Base-by-base conservation (phyloP, 352 stramenopile species). In the Phytophthora hibernalis region DNA sequence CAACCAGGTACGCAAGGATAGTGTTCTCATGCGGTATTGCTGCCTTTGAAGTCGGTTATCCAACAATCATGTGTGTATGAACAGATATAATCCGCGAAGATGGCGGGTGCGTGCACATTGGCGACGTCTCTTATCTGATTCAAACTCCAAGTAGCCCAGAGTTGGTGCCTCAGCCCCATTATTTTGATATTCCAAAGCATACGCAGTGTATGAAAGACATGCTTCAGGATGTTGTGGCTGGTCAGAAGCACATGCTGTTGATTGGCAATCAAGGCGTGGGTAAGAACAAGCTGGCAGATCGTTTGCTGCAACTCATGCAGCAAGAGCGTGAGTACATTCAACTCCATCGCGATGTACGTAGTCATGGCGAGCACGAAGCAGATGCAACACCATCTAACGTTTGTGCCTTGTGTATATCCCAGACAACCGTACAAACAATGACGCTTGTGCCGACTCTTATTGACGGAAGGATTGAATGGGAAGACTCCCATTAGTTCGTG, bases 321-420 rank as follows among this genome's bases (percentile, higher is more conserved):
- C 93, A 92, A 58, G 96, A 99, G 61, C 83, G 96, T 57, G 96
- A 99, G 81, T 99, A 99, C 74, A 95, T 98, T 59, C 97, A 99
- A 66, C 89, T 99, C 1, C 97, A 99, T 70, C 83, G 97, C 57
- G 96, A 99, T 59, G 85, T 93, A 76, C n/a, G 83, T 79, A 13
- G 38, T 21, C 16, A 44, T 22, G 38, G 2, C 8, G 28, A 33
- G 28, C 28, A 33, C 28, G 28, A 44, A 21, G 16, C 4, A n/a
- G 38, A 18, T 42, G 35, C 35, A 44, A 22, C 16, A 13, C 16
- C 1, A 44, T 21, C 38, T 44, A 44, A 44, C 15, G 16, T 21
- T 44, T 5, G 16, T 12, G 1, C 16, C 11, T 44, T 44, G 5
- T 22, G 3, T 21, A 10, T 48, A 18, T 56, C 1, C 58, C 15